Conservation (phyloP, 768 basidiomycete species). For the Hericium alpestre region DNA sequence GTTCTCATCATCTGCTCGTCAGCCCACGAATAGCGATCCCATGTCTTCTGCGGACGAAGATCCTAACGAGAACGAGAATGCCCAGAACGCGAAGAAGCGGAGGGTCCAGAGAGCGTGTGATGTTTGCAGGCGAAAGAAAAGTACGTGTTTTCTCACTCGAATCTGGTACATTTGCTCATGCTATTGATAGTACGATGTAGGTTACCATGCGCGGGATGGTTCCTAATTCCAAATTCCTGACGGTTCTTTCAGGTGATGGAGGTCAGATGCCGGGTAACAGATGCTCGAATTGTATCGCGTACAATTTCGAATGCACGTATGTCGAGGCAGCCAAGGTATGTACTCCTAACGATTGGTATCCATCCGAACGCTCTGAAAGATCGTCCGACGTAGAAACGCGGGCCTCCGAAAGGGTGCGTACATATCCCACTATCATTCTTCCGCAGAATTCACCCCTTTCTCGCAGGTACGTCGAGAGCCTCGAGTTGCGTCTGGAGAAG, state of each 20-base stretch:
- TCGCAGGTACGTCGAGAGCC: slow-evolving; percentile 26
- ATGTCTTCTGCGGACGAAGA: slow-evolving; percentile 68
- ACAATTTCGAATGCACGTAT: slow-evolving; percentile 53
- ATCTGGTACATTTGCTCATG: slow-evolving; percentile 4
- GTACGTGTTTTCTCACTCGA: slow-evolving; percentile 27
- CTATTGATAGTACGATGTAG: slow-evolving; percentile 48
- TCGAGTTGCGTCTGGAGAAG: slow-evolving; percentile 32
- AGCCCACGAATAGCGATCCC: background rate
- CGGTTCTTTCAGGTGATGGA: slow-evolving; percentile 45
- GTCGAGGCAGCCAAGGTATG: slow-evolving; percentile 57
- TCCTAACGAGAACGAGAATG: slow-evolving; percentile 28
- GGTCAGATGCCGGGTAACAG: slow-evolving; percentile 51
- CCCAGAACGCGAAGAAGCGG: slow-evolving; percentile 48
- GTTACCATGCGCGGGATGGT: slow-evolving; percentile 11
- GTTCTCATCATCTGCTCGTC: too few relatives aligned
- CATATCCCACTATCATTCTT: background rate
- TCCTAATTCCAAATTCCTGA: too few relatives aligned
- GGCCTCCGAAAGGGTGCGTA: slow-evolving; percentile 51
- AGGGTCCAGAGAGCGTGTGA: slow-evolving; percentile 75
- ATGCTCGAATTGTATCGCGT: slow-evolving; percentile 55
- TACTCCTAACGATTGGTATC: background rate
- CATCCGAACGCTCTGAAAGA: background rate
- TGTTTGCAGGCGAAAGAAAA: slow-evolving; percentile 76
- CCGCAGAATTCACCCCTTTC: background rate
- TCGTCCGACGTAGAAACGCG: slow-evolving; percentile 30